A percentile compares a stretch with the other conserved stretches of the same genome.
phyloP scores from a whole-genome alignment of 164 flowering plant species.

The Akebia trifoliata region DNA sequence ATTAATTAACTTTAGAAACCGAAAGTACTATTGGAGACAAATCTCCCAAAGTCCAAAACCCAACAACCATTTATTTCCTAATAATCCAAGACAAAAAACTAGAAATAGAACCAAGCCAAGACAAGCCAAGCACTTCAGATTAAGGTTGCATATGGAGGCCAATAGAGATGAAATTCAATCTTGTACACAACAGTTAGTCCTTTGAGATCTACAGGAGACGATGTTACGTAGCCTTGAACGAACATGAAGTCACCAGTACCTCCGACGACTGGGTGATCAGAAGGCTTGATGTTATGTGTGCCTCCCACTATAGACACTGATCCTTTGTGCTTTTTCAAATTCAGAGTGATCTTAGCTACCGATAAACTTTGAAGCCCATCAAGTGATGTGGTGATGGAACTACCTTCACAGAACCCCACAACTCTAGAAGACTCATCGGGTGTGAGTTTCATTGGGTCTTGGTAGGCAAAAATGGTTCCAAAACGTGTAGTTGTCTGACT shows the following conservation, averaged over 20 bases:
- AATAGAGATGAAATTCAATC: slow-evolving; percentile 42
- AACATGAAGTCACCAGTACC: slow-evolving; percentile 46
- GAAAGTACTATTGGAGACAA: too few species aligned
- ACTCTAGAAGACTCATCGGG: slow-evolving; percentile 24
- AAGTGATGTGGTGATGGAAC: slow-evolving; percentile 25
- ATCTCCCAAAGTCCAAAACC: too few species aligned
- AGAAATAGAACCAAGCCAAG: too few species aligned
- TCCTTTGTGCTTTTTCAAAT: slow-evolving; percentile 28
- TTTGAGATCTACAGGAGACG: slow-evolving; percentile 32
- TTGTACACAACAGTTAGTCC: slow-evolving; percentile 36
- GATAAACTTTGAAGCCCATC: slow-evolving; percentile 36
- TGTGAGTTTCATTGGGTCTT: slow-evolving; percentile 30
- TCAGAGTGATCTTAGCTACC: slow-evolving; percentile 32
- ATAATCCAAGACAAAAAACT: too few species aligned
- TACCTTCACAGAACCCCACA: slow-evolving; percentile 29
- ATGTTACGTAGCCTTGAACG: slow-evolving; percentile 37
- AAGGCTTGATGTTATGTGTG: slow-evolving; percentile 30
- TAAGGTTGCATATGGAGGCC: slow-evolving; percentile 43
- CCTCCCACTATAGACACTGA: slow-evolving; percentile 37
- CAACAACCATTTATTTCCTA: too few species aligned
- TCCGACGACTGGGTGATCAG: slow-evolving; percentile 42
- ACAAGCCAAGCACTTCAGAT: too few species aligned
- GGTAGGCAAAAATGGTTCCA: slow-evolving; percentile 35
- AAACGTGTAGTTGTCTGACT: slow-evolving; percentile 36
- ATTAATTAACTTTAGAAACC: too few species aligned